A percentile compares a stretch with the other conserved stretches of the same genome.
Evolutionary conservation across 1,139 yeast genomes (phyloP).

Genomic region (Arxiozyma slooffiae): DNA sequence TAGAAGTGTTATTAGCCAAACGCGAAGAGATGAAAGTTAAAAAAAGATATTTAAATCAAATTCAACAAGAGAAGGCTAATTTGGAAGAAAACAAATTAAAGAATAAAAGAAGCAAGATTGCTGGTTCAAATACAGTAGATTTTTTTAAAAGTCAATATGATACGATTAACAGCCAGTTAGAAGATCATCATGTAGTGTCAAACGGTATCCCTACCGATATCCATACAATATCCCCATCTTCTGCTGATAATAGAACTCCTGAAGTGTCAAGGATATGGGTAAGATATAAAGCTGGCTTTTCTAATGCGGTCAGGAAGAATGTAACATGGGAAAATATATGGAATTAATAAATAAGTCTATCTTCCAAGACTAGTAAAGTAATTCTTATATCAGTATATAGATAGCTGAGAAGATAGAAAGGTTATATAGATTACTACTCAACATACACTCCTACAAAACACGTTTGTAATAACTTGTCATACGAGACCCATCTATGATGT

Average conservation of each 20-base stretch:
- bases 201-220: background rate
- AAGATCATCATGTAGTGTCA: background rate
- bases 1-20: constrained; percentile 34
- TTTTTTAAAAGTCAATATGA: constrained; percentile 33
- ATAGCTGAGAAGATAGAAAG: background rate
- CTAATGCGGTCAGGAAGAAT: constrained; percentile 84
- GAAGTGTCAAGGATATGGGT: constrained; percentile 61
- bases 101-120: constrained; percentile 17
- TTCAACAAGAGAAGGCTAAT: constrained; percentile 21
- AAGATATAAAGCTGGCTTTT: constrained; percentile 85
- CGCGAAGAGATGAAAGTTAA: constrained; percentile 33
- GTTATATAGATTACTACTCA: background rate
- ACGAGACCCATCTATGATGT: constrained; percentile 86
- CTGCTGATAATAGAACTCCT: constrained; percentile 1
- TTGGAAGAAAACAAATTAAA: constrained; percentile 27
- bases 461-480: constrained; percentile 66
- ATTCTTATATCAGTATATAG: background rate
- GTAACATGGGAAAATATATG: constrained; percentile 69
- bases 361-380: background rate
- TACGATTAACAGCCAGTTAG: constrained; percentile 11
- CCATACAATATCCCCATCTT: background rate
- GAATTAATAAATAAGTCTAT: constrained; percentile 12
- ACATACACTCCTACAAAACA: constrained; percentile 55
- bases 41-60: constrained; percentile 32
- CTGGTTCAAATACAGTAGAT: constrained; percentile 23